phyloP scores from a whole-genome alignment of 805 yeast species.

The Debaryomyces tyrocola region DNA sequence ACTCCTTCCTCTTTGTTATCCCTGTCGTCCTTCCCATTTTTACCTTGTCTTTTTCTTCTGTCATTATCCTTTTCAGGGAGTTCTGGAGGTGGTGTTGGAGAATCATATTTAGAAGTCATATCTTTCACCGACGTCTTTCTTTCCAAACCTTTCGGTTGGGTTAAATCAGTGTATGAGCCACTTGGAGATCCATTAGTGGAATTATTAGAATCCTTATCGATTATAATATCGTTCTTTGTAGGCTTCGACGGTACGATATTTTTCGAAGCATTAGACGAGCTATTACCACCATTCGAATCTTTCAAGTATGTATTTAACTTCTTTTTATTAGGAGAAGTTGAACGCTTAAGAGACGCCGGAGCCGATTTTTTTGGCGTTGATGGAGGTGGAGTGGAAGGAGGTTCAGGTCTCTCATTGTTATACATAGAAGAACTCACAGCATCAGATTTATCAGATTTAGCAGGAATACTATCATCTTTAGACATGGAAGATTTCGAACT shows the following conservation, averaged over 20 bases:
- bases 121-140: conserved; percentile 35
- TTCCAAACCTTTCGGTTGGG: conserved; percentile 29
- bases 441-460: background rate
- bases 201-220: conserved; percentile 9
- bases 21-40: background rate
- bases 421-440: too few species aligned
- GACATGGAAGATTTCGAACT: background rate
- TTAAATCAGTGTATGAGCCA: conserved; percentile 13
- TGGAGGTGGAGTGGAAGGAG: conserved; percentile 20
- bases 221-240: conserved; percentile 25
- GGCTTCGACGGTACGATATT: background rate
- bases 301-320: conserved; percentile 19
- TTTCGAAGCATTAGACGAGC: background rate
- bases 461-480: background rate
- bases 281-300: background rate
- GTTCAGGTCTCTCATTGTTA: background rate
- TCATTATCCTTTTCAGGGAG: background rate
- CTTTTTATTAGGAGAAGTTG: conserved; percentile 41
- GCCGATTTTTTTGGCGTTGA: conserved; percentile 10
- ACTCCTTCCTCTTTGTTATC: conserved; percentile 1
- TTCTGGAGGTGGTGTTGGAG: conserved; percentile 2
- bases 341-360: conserved; percentile 27
- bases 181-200: background rate
- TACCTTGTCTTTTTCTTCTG: background rate
- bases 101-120: conserved; percentile 28